Conservation (phyloP, 2,329 filamentous ascomycete species). For the Neonectria punicea region DNA sequence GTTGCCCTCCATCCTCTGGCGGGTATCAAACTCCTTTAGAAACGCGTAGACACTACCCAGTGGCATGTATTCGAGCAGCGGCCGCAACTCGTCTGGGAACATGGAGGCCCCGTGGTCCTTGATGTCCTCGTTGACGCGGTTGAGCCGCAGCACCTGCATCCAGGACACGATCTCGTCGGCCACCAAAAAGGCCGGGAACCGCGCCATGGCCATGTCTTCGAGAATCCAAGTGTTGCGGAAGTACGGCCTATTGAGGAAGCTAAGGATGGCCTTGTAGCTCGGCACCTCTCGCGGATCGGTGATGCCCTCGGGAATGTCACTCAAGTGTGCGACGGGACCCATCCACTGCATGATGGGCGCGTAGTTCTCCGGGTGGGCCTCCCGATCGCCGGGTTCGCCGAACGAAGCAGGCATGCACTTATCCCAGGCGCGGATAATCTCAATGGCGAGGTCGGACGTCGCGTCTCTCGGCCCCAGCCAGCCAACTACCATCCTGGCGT, state of each 20-base stretch:
- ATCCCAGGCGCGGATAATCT: constrained; percentile 38
- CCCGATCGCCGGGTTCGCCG: constrained; percentile 37
- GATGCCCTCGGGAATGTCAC: constrained; percentile 36
- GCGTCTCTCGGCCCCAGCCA: constrained; percentile 34
- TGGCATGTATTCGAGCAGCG: constrained; percentile 37
- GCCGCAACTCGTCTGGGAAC: constrained; percentile 34
- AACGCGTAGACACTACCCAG: constrained; percentile 37
- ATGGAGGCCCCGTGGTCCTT: constrained; percentile 36
- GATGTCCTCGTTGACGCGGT: constrained; percentile 39
- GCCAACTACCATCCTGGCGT: constrained; percentile 37
- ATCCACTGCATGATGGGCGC: constrained; percentile 38
- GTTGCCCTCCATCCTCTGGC: constrained; percentile 28
- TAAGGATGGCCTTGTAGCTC: constrained; percentile 36
- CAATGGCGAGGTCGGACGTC: constrained; percentile 37
- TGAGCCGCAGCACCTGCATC: constrained; percentile 40
- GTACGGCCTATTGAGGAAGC: constrained; percentile 36
- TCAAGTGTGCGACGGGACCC: constrained; percentile 37
- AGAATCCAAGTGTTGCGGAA: constrained; percentile 40
- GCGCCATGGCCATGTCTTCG: constrained; percentile 36
- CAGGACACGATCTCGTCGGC: constrained; percentile 38
- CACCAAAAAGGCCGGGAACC: constrained; percentile 36
- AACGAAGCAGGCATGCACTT: constrained; percentile 36
- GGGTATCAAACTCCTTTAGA: constrained; percentile 36
- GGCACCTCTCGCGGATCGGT: constrained; percentile 36
- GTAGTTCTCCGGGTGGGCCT: constrained; percentile 34